These are phyloP conservation scores for Plasmodium gaboni DNA, from an alignment of 169 alveolate genomes.

Conservation along the genomic window DNA sequence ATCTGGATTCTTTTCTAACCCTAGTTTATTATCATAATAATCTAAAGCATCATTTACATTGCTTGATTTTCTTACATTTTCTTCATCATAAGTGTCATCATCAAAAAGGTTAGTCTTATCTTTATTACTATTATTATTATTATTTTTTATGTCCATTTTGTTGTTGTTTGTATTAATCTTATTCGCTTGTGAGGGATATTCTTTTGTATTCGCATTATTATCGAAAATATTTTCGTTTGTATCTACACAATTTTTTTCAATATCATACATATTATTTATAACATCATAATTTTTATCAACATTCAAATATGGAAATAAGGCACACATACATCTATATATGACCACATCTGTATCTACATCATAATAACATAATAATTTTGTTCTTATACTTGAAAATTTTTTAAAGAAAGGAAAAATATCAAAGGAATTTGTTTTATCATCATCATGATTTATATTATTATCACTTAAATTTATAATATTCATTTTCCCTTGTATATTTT, in stretches of 20 bases:
- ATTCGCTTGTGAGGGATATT: background rate
- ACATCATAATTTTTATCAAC: constrained; percentile 44
- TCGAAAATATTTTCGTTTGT: background rate
- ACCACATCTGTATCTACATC: constrained; percentile 58
- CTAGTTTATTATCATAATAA: constrained; percentile 55
- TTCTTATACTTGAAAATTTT: constrained; percentile 23
- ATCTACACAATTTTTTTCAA: constrained; percentile 8
- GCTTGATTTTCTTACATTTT: constrained; percentile 30
- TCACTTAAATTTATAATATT: constrained; percentile 42
- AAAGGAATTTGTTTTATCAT: constrained; percentile 24
- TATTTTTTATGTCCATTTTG: background rate
- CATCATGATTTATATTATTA: constrained; percentile 3
- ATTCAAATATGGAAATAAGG: constrained; percentile 46
- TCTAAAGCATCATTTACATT: constrained; percentile 50
- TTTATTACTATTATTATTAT: background rate
- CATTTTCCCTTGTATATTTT: constrained; percentile 47
- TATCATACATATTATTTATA: constrained; percentile 22
- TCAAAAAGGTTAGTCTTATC: constrained; percentile 25
- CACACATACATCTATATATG: constrained; percentile 76
- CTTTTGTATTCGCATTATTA: background rate
- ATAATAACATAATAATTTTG: constrained; percentile 31
- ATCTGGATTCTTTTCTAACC: constrained; percentile 65
- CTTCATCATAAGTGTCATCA: constrained; percentile 21
- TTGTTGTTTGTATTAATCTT: background rate
- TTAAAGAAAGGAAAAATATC: constrained; percentile 63